Evolutionary conservation across 495 filamentous ascomycete genomes (phyloP), one percentile per base, ranked within the genome.

Genomic region (Aspergillus panamensis): DNA sequence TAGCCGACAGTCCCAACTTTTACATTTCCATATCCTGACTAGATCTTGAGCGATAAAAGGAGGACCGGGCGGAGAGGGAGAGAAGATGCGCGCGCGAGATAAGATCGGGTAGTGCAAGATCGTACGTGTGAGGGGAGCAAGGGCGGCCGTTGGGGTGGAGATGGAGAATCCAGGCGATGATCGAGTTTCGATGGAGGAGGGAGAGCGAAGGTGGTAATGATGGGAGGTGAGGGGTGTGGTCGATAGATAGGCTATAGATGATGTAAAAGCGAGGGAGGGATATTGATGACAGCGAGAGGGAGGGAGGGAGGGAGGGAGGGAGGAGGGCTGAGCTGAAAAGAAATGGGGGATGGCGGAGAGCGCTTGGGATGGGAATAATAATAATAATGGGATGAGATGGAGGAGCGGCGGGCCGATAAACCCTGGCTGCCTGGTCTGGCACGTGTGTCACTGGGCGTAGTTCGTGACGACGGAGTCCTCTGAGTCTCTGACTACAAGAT

Each of bases 391-490:
- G 5, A 25, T 57, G 54, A 30, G 55, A 57, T 30, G 55, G 50
- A 48, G 43, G 42, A 52, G 50, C 40, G 39, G 44, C 49, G 56
- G 56, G 56, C 47, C 48, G 48, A 58, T 52, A n/a, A 52, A 48
- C 48, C 25, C 56, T 58, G 48, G 56, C 31, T n/a, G n/a, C n/a
- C n/a, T n/a, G 33, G 40, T 17, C 17, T 16, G 56, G 56, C 56
- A 58, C 56, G 56, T 58, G 56, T 58, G 55, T 43, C 51, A 48
- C 48, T 40, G 54, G 45, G 54, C 54, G 21, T 25, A 16, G 37
- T 57, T 40, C 32, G 31, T 31, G 40, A n/a, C 5, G 40, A 44
- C 43, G 37, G 40, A 8, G 16, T 44, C 17, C 40, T 0, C 17
- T 19, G n/a, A n/a, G n/a, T 44, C 17, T 45, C 42, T 45, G 16